Evolutionary conservation across 1,139 yeast genomes (phyloP).

Genomic region (Yamadazyma atlantica): DNA sequence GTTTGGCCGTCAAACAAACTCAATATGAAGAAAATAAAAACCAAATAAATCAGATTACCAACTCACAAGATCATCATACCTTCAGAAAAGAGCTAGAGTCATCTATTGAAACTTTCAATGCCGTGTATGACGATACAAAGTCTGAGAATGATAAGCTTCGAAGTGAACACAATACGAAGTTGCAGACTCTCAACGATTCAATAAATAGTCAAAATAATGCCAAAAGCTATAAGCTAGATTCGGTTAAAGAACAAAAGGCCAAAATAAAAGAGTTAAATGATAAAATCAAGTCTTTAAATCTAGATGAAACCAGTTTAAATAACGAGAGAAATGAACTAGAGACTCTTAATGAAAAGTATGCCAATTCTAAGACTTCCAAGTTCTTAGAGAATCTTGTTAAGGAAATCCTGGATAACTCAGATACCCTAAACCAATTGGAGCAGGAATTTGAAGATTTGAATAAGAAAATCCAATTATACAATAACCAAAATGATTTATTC

Average conservation of each 20-base stretch:
- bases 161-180: conserved; percentile 13
- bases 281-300: conserved; percentile 42
- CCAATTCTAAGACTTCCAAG: conserved; percentile 24
- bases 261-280: conserved; percentile 34
- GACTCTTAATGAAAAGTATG: conserved; percentile 29
- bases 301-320: conserved; percentile 27
- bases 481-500: conserved; percentile 58
- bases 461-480: conserved; percentile 49
- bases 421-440: conserved; percentile 45
- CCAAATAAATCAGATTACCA: conserved; percentile 12
- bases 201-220: conserved; percentile 11
- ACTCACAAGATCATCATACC: conserved; percentile 9
- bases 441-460: conserved; percentile 54
- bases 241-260: conserved; percentile 15
- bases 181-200: conserved; percentile 12
- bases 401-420: conserved; percentile 41
- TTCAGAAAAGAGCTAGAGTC: conserved; percentile 12
- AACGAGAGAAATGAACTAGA: conserved; percentile 33
- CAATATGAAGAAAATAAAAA: conserved; percentile 19
- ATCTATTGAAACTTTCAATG: neutral
- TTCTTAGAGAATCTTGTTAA: conserved; percentile 29
- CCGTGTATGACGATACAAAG: conserved; percentile 8
- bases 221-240: conserved; percentile 10
- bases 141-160: conserved; percentile 12
- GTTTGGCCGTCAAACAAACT: conserved; percentile 49